Evolutionary conservation across 257 asterid species (phyloP), one percentile per base, ranked within the genome.

Genomic region (Gentiana straminea): DNA sequence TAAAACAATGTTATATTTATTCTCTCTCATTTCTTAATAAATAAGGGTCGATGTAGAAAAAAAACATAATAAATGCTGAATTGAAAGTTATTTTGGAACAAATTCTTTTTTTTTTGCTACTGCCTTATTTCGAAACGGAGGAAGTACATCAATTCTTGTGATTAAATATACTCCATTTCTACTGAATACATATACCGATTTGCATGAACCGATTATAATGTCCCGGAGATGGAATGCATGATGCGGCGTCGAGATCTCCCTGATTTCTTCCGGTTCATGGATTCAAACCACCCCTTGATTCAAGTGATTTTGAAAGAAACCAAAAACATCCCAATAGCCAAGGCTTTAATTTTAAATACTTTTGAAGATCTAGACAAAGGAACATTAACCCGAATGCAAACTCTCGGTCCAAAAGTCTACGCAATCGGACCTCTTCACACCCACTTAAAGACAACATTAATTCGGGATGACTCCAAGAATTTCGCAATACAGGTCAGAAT

Each of bases 161-260:
- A 24, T 24, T 24, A 24, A 24, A 24, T 1, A 24, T 24, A 24
- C 24, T 24, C 24, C 24, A 24, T 24, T 24, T 24, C 0, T 24
- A 24, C 24, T 61, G 24, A 2, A 36, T 43, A 57, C 56, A 82
- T 89, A 72, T 33, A 75, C 69, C 2, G 71, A 75, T 53, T 63
- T 86, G 65, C 86, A 82, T 52, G 72, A 65, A 58, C 51, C 70
- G 0, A 58, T 82, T n/a, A 50, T 1, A 76, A 64, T 57, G 66
- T 66, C 3, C 72, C 79, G 1, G 94, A 83, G 10, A 72, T 79
- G 82, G 93, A 78, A 68, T 81, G 82, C 64, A 54, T 75, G 8
- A 55, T 86, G 4, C 52, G 92, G 54, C 86, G 89, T 0, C 89
- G 93, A 0, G 95, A 86, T 68, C 79, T 86, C n/a, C 92, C 95